Base-by-base conservation (phyloP, 768 basidiomycete genomes). In the Amanita pallidorosea region DNA sequence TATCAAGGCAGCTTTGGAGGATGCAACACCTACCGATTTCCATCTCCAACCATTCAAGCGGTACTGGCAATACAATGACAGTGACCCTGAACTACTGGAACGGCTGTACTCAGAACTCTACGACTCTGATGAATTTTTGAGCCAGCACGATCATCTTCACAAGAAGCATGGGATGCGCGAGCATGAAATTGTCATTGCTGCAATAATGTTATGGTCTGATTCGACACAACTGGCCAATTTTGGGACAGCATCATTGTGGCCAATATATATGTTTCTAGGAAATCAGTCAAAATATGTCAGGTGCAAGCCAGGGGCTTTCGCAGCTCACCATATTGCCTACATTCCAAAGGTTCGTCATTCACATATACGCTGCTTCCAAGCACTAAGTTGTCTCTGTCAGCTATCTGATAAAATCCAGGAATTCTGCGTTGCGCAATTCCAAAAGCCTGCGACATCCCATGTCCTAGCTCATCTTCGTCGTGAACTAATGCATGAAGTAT, bases 321-420 rank as follows among this genome's bases (percentile, higher is more conserved):
- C 67, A 2, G 60, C 58, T 7, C 68, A 75, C 51, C 70, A 71
- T 49, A n/a, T 72, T 4, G 71, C 67, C 1, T 75, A 73, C 55
- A 64, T 77, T 42, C 71, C 69, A 0, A 57, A 60, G 13, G 67
- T 70, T 45, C 34, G 23, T 23, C 23, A 23, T 23, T n/a, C n/a
- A n/a, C n/a, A n/a, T n/a, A n/a, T n/a, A n/a, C n/a, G n/a, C n/a
- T n/a, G n/a, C n/a, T 23, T 23, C 5, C 23, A 23, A 23, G 23
- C 23, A 5, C 25, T 25, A 25, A 25, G 1, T 25, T 25, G 7
- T 29, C 5, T 25, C 25, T 1, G 2, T n/a, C 8, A 45, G 29
- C 9, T 45, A 17, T 7, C 25, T 5, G 15, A 45, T 31, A 45
- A 29, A 6, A 22, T 42, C 5, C 40, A 42, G 3, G 40, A 42